Evolutionary conservation across 2,329 filamentous ascomycete species (phyloP), one percentile per base, ranked within the genome.

Genomic region (Monascus ruber): DNA sequence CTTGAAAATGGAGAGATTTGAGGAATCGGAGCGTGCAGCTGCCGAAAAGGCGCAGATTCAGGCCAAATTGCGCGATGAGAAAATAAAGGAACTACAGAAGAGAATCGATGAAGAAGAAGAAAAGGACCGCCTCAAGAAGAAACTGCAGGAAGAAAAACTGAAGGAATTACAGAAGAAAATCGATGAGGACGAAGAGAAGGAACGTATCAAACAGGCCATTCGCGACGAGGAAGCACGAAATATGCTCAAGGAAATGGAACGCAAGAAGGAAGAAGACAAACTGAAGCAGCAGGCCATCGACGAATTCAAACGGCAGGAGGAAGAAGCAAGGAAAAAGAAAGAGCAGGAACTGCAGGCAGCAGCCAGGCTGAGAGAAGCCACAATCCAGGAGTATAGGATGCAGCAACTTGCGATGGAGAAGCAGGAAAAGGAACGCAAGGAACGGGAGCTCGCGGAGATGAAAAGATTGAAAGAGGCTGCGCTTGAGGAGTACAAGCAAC

Each of bases 141-240:
- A 53, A 36, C 39, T 61, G 24, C 44, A 49, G 7, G 47, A 56
- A 34, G 50, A 54, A 39, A 50, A 50, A 34, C 42, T 68, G 25
- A 47, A 48, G 40, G 56, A 58, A 17, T 47, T 57, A 5, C 53
- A 56, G 34, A 49, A 54, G 32, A 55, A 59, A 41, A 52, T 59
- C 17, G 58, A 63, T 24, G 59, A 68, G 39, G 65, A 68, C 42
- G 63, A 68, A 36, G 66, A 71, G 42, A 65, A 70, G 33, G 67
- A 70, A 31, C 56, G 49, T 6, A 47, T 64, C 24, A 58, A 51
- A 43, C 50, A 56, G 40, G 49, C 63, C 41, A 45, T 62, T 11
- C 43, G 48, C n/a, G 59, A 58, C 11, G 71, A 76, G 49, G 64
- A 76, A 39, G 52, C 51, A 4, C 47, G 51, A 26, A 64, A 68